Evolutionary conservation across 371 early-diverging fungal species (phyloP).

Genomic region (Apophysomyces trapeziformis): DNA sequence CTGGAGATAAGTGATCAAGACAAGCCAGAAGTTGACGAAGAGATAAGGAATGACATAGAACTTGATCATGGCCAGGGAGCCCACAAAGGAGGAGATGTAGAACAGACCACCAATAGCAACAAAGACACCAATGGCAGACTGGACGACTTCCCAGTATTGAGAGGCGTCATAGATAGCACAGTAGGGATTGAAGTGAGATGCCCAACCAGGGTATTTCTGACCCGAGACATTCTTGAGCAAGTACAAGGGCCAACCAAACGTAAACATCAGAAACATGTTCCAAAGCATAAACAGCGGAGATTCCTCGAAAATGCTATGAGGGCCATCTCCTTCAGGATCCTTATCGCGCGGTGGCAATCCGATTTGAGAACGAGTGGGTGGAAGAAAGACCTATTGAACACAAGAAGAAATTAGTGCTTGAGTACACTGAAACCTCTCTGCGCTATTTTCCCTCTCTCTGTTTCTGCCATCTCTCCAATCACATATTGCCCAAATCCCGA

Average conservation of each 20-base stretch:
- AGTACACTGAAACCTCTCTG: not conserved
- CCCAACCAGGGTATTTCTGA: constrained; percentile 69
- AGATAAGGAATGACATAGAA: constrained; percentile 86
- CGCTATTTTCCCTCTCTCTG: too few species aligned
- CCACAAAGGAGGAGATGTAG: constrained; percentile 54
- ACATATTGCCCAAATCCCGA: not conserved
- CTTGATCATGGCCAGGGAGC: constrained; percentile 64
- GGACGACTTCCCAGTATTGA: constrained; percentile 63
- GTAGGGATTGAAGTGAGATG: constrained; percentile 82
- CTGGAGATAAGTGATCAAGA: constrained; percentile 86
- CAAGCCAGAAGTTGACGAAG: constrained; percentile 84
- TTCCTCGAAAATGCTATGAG: constrained; percentile 58
- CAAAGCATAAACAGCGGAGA: constrained; percentile 67
- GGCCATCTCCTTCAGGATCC: constrained; percentile 48
- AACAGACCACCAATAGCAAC: constrained; percentile 56
- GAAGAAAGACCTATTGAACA: constrained; percentile 73
- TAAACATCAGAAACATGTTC: constrained; percentile 65
- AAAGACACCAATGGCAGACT: constrained; percentile 78
- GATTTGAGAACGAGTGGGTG: constrained; percentile 62
- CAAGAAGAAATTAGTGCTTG: not conserved
- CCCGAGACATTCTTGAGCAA: constrained; percentile 74
- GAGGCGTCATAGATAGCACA: constrained; percentile 78
- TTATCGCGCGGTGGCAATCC: constrained; percentile 44
- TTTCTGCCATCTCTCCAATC: not conserved
- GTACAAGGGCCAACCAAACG: constrained; percentile 87